A percentile compares a stretch with the other conserved stretches of the same genome.
phyloP scores from a whole-genome alignment of 148 eudicot species.

The Cornus controversa region DNA sequence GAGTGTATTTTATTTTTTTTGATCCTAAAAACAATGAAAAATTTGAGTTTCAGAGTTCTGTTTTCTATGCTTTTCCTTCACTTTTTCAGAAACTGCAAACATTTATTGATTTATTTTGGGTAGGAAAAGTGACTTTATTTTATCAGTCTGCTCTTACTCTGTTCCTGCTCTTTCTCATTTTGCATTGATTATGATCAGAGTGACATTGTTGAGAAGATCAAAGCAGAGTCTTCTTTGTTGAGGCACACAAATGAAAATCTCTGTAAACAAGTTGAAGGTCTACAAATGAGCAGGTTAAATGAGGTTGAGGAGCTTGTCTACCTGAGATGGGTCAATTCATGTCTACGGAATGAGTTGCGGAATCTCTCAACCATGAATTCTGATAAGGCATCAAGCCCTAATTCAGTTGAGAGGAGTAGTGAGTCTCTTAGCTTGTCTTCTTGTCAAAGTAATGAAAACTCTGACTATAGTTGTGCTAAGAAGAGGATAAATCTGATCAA shows the following conservation, averaged over 20 bases:
- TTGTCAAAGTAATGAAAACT: slow-evolving; percentile 34
- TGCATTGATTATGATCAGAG: slow-evolving; percentile 34
- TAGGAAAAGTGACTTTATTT: neutral
- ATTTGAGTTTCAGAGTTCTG: neutral
- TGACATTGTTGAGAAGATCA: slow-evolving; percentile 49
- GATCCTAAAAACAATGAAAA: neutral
- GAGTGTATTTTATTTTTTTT: neutral
- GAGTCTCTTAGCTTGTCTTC: slow-evolving; percentile 28
- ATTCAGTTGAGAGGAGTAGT: slow-evolving; percentile 22
- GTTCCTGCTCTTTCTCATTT: neutral
- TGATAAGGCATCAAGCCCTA: slow-evolving; percentile 33
- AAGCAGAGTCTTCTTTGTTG: slow-evolving; percentile 63
- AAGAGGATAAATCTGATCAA: slow-evolving; percentile 48
- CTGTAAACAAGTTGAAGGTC: slow-evolving; percentile 81
- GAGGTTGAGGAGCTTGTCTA: slow-evolving; percentile 90
- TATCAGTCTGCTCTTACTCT: neutral
- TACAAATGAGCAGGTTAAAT: slow-evolving; percentile 68
- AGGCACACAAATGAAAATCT: slow-evolving; percentile 68
- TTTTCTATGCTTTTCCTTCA: neutral
- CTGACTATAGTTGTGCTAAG: slow-evolving; percentile 32
- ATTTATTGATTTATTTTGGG: neutral
- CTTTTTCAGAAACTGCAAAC: neutral
- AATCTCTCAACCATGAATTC: slow-evolving; percentile 28
- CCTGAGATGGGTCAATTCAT: slow-evolving; percentile 77
- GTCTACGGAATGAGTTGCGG: slow-evolving; percentile 63